A percentile compares a stretch with the other conserved stretches of the same genome.
These are phyloP conservation scores for Diaporthe helianthi DNA, from an alignment of 2,329 filamentous ascomycete genomes.

Conservation along the genomic window DNA sequence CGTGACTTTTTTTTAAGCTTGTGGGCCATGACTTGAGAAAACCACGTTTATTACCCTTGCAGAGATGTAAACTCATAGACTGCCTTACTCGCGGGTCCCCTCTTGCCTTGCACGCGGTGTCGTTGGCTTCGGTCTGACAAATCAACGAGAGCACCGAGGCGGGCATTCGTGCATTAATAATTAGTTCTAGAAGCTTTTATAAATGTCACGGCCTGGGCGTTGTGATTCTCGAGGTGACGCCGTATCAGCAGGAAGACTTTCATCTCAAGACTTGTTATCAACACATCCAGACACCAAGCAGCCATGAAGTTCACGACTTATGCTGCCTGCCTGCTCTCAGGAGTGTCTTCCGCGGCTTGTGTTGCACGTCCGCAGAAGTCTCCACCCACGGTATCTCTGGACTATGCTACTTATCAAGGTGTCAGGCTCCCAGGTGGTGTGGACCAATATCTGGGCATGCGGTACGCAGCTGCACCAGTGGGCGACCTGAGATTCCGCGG, in stretches of 20 bases:
- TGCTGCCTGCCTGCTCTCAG: neutral
- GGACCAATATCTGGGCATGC: slow-evolving; percentile 76
- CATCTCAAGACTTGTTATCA: neutral
- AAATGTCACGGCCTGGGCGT: neutral
- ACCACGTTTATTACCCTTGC: too few species aligned
- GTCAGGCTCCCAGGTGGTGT: slow-evolving; percentile 61
- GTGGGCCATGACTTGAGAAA: too few species aligned
- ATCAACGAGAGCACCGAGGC: too few species aligned
- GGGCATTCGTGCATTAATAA: slow-evolving; percentile 7
- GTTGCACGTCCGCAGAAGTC: too few species aligned
- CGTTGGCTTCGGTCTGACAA: too few species aligned
- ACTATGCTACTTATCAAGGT: slow-evolving; percentile 72
- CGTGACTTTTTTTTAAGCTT: too few species aligned
- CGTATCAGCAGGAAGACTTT: neutral
- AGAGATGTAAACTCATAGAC: neutral
- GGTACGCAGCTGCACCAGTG: slow-evolving; percentile 74
- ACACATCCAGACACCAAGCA: neutral
- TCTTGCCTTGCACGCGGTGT: too few species aligned
- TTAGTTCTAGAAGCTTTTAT: neutral
- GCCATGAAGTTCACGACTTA: slow-evolving; percentile 5
- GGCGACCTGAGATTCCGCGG: slow-evolving; percentile 71
- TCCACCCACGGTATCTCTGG: slow-evolving; percentile 61
- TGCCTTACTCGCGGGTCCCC: neutral
- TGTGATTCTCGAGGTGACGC: neutral
- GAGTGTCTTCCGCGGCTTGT: neutral